These are phyloP conservation scores for Talaromyces nanjingensis DNA, from an alignment of 495 filamentous ascomycete genomes.

Conservation along the genomic window DNA sequence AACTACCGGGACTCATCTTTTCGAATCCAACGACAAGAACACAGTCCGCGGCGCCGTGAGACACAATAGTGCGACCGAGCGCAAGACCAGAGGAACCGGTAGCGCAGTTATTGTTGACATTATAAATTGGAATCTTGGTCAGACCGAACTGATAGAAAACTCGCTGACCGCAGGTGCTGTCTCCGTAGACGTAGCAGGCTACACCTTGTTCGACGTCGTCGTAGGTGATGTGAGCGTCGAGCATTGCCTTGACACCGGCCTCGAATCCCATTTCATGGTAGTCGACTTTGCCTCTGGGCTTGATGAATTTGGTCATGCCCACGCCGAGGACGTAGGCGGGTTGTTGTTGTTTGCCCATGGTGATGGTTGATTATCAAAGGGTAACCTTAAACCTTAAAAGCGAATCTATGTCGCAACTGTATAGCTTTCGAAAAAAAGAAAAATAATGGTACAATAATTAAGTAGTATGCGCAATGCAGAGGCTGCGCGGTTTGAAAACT, in stretches of 20 bases:
- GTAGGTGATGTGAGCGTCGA: slow-evolving; percentile 92
- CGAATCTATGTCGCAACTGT: neutral
- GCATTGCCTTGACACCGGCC: slow-evolving; percentile 90
- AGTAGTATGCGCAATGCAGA: neutral
- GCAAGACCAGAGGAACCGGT: slow-evolving; percentile 84
- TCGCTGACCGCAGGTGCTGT: slow-evolving; percentile 89
- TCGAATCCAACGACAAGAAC: slow-evolving; percentile 92
- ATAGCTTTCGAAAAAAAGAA: neutral
- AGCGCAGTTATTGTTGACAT: slow-evolving; percentile 97
- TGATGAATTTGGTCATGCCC: slow-evolving; percentile 99
- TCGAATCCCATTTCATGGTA: slow-evolving; percentile 77
- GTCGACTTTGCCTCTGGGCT: slow-evolving; percentile 78
- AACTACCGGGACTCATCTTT: slow-evolving; percentile 91
- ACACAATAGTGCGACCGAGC: slow-evolving; percentile 76
- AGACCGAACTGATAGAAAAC: slow-evolving; percentile 99
- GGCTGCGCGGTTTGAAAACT: neutral
- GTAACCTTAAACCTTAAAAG: neutral
- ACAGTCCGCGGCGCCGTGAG: slow-evolving; percentile 73
- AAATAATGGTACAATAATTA: neutral
- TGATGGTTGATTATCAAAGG: slow-evolving; percentile 1
- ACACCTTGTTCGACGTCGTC: slow-evolving; percentile 93
- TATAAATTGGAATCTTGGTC: slow-evolving; percentile 91
- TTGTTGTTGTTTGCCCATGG: slow-evolving; percentile 41
- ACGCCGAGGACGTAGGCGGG: slow-evolving; percentile 89
- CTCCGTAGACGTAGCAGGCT: slow-evolving; percentile 97